phyloP scores from a whole-genome alignment of 768 basidiomycete species.

The Auriculariales sp. region DNA sequence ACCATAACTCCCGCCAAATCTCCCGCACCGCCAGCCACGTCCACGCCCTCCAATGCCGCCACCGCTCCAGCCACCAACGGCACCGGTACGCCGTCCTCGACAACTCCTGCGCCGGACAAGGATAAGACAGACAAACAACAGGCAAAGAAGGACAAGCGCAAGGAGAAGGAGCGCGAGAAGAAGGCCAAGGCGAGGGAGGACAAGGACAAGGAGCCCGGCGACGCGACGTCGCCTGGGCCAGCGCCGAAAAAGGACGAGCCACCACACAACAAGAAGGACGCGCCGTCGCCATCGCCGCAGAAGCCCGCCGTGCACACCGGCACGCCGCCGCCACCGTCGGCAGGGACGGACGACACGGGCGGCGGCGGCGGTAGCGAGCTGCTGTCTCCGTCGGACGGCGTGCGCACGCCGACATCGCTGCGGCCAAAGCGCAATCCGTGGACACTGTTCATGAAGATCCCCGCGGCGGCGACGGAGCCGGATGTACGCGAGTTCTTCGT shows the following conservation, averaged over 20 bases:
- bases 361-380: background rate
- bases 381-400: constrained; percentile 9
- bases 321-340: constrained; percentile 19
- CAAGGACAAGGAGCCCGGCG: constrained; percentile 34
- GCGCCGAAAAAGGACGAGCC: constrained; percentile 20
- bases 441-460: constrained; percentile 73
- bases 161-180: constrained; percentile 31
- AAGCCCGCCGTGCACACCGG: too few relatives aligned
- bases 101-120: constrained; percentile 20
- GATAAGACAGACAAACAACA: constrained; percentile 13
- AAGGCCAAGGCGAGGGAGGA: constrained; percentile 50
- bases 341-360: constrained; percentile 11
- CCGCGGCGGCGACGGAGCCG: constrained; percentile 33
- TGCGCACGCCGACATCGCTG: constrained; percentile 56
- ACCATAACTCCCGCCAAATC: constrained; percentile 11
- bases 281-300: too few relatives aligned
- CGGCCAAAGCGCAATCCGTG: constrained; percentile 58
- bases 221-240: constrained; percentile 19
- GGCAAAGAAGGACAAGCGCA: constrained; percentile 36
- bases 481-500: constrained; percentile 70
- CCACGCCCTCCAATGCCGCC: constrained; percentile 16
- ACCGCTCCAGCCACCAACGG: constrained; percentile 13
- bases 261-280: constrained; percentile 15
- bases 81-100: constrained; percentile 7
- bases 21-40: constrained; percentile 4